These are phyloP conservation scores for Saitozyma podzolica DNA, from an alignment of 768 basidiomycete species.

Conservation along the genomic window DNA sequence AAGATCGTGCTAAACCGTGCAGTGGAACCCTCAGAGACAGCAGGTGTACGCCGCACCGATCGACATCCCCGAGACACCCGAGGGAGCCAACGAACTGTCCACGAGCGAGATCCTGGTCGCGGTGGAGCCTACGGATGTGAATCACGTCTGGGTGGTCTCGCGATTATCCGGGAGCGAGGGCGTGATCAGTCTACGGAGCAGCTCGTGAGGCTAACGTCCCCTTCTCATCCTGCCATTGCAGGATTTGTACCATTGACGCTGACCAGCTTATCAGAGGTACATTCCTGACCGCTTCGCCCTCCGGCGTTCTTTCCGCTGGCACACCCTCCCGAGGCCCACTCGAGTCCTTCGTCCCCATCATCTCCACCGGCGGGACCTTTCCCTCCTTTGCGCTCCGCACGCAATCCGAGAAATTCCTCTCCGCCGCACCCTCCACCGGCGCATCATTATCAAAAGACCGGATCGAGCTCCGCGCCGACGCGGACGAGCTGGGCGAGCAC, in stretches of 20 bases:
- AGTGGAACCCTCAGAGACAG: constrained; percentile 49
- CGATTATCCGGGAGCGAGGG: constrained; percentile 49
- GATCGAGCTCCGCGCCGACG: constrained; percentile 45
- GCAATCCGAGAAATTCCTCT: constrained; percentile 41
- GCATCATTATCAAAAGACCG: constrained; percentile 20
- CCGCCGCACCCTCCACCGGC: constrained; percentile 20
- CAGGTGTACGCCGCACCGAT: constrained; percentile 49
- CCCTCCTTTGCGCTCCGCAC: constrained; percentile 41
- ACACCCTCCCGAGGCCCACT: constrained; percentile 51
- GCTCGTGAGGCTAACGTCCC: constrained; percentile 34
- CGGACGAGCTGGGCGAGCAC: constrained; percentile 21
- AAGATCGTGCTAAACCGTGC: constrained; percentile 1
- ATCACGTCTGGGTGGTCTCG: constrained; percentile 51
- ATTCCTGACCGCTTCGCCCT: constrained; percentile 50
- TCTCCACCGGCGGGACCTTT: constrained; percentile 26
- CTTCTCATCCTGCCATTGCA: background rate
- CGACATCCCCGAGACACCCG: constrained; percentile 46
- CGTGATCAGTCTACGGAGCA: constrained; percentile 42
- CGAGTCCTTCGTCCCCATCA: constrained; percentile 44
- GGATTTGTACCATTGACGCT: background rate
- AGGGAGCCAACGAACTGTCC: constrained; percentile 42
- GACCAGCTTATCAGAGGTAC: constrained; percentile 36
- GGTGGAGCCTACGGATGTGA: constrained; percentile 49
- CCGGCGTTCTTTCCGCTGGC: constrained; percentile 41
- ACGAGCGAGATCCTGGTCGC: constrained; percentile 42